Percentiles rank a stretch among this genome's conserved stretches.
Conservation (phyloP, 306 rosid species). For the Hippophae gyantsensis region DNA sequence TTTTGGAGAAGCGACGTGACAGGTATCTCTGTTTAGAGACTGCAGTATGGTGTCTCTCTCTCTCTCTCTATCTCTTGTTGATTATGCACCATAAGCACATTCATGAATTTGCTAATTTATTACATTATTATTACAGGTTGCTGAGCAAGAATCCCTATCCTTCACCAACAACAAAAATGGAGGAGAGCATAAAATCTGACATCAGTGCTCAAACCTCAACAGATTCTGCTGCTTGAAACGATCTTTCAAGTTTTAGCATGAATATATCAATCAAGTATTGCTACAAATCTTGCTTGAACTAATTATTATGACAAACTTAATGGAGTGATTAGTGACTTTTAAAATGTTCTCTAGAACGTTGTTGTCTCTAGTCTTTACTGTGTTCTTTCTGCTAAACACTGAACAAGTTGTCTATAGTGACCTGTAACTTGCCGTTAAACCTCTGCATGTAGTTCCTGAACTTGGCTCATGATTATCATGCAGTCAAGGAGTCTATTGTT, state of each 20-base stretch:
- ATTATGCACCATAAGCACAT: neutral
- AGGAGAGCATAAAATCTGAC: constrained; percentile 12
- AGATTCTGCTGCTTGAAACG: constrained; percentile 18
- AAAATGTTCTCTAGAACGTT: neutral
- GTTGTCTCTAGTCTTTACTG: neutral
- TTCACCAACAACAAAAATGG: constrained; percentile 18
- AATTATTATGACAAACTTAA: neutral
- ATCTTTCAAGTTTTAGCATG: constrained; percentile 13
- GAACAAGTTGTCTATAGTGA: neutral
- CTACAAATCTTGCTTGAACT: constrained; percentile 18
- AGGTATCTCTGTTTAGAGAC: constrained; percentile 29
- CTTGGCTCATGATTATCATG: neutral
- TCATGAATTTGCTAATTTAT: neutral
- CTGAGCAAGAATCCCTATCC: constrained; percentile 47
- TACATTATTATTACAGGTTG: constrained; percentile 32
- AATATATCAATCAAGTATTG: constrained; percentile 18
- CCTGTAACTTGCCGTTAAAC: neutral
- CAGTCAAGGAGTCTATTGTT: neutral
- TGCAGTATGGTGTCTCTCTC: neutral
- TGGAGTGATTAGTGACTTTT: constrained; percentile 3
- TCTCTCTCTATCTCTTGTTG: neutral
- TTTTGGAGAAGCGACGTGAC: constrained; percentile 63
- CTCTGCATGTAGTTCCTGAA: neutral
- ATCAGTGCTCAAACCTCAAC: constrained; percentile 12
- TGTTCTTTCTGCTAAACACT: neutral